A percentile compares a stretch with the other conserved stretches of the same genome.
These are phyloP conservation scores for Ganoderma resinaceum DNA, from an alignment of 1,284 basidiomycete species.

Conservation along the genomic window DNA sequence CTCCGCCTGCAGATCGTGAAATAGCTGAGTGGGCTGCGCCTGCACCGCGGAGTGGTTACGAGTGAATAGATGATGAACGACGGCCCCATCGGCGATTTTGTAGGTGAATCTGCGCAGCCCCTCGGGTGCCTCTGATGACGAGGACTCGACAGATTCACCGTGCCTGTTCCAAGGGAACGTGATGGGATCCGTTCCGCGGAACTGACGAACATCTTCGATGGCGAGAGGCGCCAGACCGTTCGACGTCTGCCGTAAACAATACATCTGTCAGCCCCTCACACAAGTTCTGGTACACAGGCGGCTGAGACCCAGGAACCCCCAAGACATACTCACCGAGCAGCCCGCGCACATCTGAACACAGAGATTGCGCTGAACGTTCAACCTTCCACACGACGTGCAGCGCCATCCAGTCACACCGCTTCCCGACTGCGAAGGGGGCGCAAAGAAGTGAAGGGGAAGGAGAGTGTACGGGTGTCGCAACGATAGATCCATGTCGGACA, in stretches of 20 bases:
- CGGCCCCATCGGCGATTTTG: slow-evolving; percentile 30
- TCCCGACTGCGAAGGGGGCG: slow-evolving; percentile 18
- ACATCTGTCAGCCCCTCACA: background rate
- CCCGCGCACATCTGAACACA: slow-evolving; percentile 45
- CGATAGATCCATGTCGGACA: slow-evolving; percentile 1
- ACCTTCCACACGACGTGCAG: slow-evolving; percentile 44
- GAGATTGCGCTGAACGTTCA: slow-evolving; percentile 46
- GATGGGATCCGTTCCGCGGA: slow-evolving; percentile 35
- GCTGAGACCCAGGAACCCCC: background rate
- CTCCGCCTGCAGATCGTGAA: slow-evolving; percentile 42
- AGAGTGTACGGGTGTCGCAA: slow-evolving; percentile 37
- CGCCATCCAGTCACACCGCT: slow-evolving; percentile 44
- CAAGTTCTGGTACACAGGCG: background rate
- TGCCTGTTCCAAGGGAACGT: slow-evolving; percentile 38
- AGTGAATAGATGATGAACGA: slow-evolving; percentile 48
- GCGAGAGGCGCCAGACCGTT: slow-evolving; percentile 34
- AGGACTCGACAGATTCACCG: slow-evolving; percentile 32
- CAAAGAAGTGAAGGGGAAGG: slow-evolving; percentile 43
- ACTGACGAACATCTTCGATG: slow-evolving; percentile 41
- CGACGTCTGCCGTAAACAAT: slow-evolving; percentile 25
- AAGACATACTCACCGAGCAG: slow-evolving; percentile 40
- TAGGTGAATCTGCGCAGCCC: slow-evolving; percentile 43
- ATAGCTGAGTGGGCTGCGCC: slow-evolving; percentile 39
- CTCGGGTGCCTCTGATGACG: slow-evolving; percentile 33
- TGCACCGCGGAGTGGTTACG: slow-evolving; percentile 45